These are phyloP conservation scores for Carallia brachiata DNA, from an alignment of 345 rosid species.

Conservation along the genomic window DNA sequence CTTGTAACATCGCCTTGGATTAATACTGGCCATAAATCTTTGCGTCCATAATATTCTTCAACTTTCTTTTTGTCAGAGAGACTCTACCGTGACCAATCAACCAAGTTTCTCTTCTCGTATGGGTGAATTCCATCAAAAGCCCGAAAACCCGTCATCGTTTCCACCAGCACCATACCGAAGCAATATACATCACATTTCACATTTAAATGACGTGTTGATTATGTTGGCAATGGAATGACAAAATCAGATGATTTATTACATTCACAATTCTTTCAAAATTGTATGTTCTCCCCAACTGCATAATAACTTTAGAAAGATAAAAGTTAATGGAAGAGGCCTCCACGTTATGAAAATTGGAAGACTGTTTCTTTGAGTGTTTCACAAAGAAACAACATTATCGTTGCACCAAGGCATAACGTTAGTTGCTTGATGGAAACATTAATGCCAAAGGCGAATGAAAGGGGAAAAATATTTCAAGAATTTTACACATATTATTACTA, in stretches of 20 bases:
- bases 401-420: too few species aligned
- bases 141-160: slow-evolving; percentile 51
- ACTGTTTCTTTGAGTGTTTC: too few species aligned
- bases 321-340: too few species aligned
- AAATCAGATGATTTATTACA: too few species aligned
- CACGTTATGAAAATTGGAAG: too few species aligned
- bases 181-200: slow-evolving; percentile 73
- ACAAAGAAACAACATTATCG: too few species aligned
- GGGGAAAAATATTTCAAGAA: not conserved
- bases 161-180: slow-evolving; percentile 62
- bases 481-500: not conserved
- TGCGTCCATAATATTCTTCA: slow-evolving; percentile 41
- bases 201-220: slow-evolving; percentile 46
- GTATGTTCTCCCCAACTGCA: too few species aligned
- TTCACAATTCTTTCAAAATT: too few species aligned
- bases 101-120: slow-evolving; percentile 41
- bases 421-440: too few species aligned
- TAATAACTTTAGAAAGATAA: too few species aligned
- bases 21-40: slow-evolving; percentile 57
- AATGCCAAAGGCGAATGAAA: too few species aligned
- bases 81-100: slow-evolving; percentile 49
- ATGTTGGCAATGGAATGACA: too few species aligned
- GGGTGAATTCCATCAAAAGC: slow-evolving; percentile 45
- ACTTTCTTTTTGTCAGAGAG: slow-evolving; percentile 40
- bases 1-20: slow-evolving; percentile 38